Base-by-base conservation (phyloP, 495 filamentous ascomycete genomes). In the Lasiosphaeriaceae sp. region DNA sequence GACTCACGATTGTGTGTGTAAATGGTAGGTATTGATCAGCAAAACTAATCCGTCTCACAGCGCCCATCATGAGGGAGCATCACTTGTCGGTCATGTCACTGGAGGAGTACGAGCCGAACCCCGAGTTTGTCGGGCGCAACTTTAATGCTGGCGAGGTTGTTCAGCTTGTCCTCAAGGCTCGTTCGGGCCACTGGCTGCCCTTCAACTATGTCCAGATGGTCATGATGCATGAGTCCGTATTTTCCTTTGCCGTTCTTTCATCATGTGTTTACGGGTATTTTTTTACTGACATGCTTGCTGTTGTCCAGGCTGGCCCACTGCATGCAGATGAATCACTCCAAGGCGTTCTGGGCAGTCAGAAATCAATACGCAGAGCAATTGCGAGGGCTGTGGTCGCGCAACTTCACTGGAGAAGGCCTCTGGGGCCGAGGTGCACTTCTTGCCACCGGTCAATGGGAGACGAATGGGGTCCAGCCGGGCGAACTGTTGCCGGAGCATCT, bases 111-210 rank as follows among this genome's bases (percentile, higher is more conserved):
- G 80, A 83, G 29, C 80, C 84, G 5, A 93, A 92, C 66, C 62
- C 66, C 11, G 89, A 92, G 62, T 93, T 93, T 63, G 75, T 84
- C 22, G 87, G 87, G 23, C 85, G 88, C 39, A 91, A 91, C 57
- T 90, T 93, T 79, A 93, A 93, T 62, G 86, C 85, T 17, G 89
- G 89, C n/a, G 90, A 91, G 69, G 82, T 88, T 39, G 80, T 93
- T 50, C 88, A 93, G 66, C 76, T 93, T 2, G 89, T 93, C 11
- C 79, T 93, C 35, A 84, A 83, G 61, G 77, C 84, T 4, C 78
- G 75, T 0, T 77, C 76, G 0, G 82, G 83, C 6, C 73, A 77
- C 52, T 93, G 90, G 90, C 72, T 93, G 26, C 83, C 86, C 2
- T 89, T 92, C 64, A 71, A 80, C 47, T 85, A 86, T 55, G 87